phyloP scores from a whole-genome alignment of 352 stramenopile genomes.

The Phytophthora parvispora region DNA sequence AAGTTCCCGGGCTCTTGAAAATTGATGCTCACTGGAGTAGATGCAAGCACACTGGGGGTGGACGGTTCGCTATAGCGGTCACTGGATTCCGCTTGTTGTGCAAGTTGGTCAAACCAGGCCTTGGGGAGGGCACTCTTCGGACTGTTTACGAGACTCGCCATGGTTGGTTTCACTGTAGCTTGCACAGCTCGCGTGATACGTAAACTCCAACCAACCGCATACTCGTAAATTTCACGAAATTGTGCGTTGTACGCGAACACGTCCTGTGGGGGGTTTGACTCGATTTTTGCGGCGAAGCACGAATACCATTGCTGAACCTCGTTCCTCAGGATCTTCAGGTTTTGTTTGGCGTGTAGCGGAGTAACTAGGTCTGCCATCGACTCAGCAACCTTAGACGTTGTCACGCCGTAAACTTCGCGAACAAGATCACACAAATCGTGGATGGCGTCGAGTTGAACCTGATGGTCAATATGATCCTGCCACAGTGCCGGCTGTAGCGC shows the following conservation, averaged over 20 bases:
- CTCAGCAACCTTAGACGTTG: conserved; percentile 81
- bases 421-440: conserved; percentile 83
- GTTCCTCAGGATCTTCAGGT: conserved; percentile 80
- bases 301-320: conserved; percentile 89
- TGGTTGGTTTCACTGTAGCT: conserved; percentile 78
- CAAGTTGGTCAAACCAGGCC: conserved; percentile 84
- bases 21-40: conserved; percentile 37
- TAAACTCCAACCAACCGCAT: conserved; percentile 80
- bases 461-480: conserved; percentile 83
- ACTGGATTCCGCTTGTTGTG: conserved; percentile 53
- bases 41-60: conserved; percentile 33
- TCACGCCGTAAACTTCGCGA: conserved; percentile 78
- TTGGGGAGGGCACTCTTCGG: conserved; percentile 78
- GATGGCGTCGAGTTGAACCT: conserved; percentile 68
- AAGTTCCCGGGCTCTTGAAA: conserved; percentile 80
- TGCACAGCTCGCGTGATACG: conserved; percentile 84
- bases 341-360: conserved; percentile 73
- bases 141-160: conserved; percentile 72
- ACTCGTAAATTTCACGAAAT: conserved; percentile 87
- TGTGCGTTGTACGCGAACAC: conserved; percentile 85
- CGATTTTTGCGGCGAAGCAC: conserved; percentile 80
- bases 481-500: conserved; percentile 85
- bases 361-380: conserved; percentile 82
- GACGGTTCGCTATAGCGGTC: conserved; percentile 54
- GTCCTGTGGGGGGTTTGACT: conserved; percentile 75